phyloP scores from a whole-genome alignment of 1,139 yeast genomes.

The Candida freyschussii region DNA sequence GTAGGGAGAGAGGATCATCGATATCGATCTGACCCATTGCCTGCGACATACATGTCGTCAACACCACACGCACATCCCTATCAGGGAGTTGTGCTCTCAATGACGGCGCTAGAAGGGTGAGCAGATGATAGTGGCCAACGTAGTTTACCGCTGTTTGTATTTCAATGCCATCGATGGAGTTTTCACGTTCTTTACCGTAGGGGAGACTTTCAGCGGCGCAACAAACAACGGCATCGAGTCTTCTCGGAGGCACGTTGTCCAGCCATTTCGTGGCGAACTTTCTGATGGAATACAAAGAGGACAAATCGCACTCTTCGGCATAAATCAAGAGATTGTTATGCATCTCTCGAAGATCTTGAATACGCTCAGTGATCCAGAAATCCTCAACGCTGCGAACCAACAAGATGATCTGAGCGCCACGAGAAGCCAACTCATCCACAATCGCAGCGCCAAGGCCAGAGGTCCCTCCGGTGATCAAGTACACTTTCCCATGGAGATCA shows the following conservation, averaged over 20 bases:
- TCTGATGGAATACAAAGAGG: constrained; percentile 71
- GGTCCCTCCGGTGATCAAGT: constrained; percentile 82
- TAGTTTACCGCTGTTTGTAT: constrained; percentile 80
- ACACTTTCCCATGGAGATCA: constrained; percentile 87
- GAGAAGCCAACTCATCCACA: constrained; percentile 64
- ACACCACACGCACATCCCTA: constrained; percentile 78
- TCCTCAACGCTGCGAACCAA: constrained; percentile 63
- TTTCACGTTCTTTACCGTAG: constrained; percentile 51
- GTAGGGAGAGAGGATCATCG: constrained; percentile 63
- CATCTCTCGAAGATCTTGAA: constrained; percentile 67
- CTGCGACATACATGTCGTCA: constrained; percentile 74
- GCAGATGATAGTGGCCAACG: constrained; percentile 71
- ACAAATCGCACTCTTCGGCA: constrained; percentile 83
- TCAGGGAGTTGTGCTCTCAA: constrained; percentile 88
- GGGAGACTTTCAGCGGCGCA: constrained; percentile 86
- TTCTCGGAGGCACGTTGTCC: constrained; percentile 83
- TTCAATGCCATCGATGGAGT: constrained; percentile 80
- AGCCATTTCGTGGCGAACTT: constrained; percentile 93
- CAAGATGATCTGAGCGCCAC: constrained; percentile 85
- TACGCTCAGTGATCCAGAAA: constrained; percentile 73
- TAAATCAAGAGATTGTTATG: constrained; percentile 73
- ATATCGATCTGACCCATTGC: constrained; percentile 63
- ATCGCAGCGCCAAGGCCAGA: constrained; percentile 82
- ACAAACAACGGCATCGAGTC: constrained; percentile 84
- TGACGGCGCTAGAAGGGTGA: constrained; percentile 76